Base-by-base conservation (phyloP, 768 basidiomycete species). In the Cystofilobasidium macerans region DNA sequence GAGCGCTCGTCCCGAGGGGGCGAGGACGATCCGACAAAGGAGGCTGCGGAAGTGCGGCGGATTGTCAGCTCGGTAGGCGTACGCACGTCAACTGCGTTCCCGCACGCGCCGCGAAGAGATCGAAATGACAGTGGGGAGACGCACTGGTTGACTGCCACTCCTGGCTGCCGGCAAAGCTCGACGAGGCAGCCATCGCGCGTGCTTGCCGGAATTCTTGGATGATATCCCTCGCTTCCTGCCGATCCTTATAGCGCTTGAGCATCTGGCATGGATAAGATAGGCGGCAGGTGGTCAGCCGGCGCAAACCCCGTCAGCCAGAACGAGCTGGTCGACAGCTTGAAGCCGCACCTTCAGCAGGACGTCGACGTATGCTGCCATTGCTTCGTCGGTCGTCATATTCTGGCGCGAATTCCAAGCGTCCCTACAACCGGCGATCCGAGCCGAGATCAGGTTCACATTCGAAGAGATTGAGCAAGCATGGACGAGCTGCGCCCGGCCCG, bases 371-470 rank as follows among this genome's bases (percentile, higher is more conserved):
- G 53, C 51, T 11, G 32, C 24, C 65, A 67, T 67, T 5, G 65
- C 65, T 33, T 42, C 53, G n/a, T 67, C 60, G 9, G 28, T 43
- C 1, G 53, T 3, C 30, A 62, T 43, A 4, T 26, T 18, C 28
- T 67, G 53, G 12, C 53, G 61, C 5, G 51, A 51, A 40, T 67
- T 67, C 65, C 65, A 67, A 11, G 65, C 59, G 36, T 67, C 65
- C 65, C 65, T 67, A 13, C 30, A 2, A n/a, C n/a, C n/a, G n/a
- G n/a, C n/a, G n/a, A n/a, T n/a, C n/a, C n/a, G 5, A 6, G 14
- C 54, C 16, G 18, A 47, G 28, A 30, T 3, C 9, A 13, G 12
- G 30, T 24, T 58, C 2, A 48, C 18, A 38, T 33, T 26, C 5
- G 20, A 5, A 22, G 40, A 18, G 2, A 26, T 33, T 43, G 16